Conservation (phyloP, 345 rosid genomes). For the Citrus trifoliata region DNA sequence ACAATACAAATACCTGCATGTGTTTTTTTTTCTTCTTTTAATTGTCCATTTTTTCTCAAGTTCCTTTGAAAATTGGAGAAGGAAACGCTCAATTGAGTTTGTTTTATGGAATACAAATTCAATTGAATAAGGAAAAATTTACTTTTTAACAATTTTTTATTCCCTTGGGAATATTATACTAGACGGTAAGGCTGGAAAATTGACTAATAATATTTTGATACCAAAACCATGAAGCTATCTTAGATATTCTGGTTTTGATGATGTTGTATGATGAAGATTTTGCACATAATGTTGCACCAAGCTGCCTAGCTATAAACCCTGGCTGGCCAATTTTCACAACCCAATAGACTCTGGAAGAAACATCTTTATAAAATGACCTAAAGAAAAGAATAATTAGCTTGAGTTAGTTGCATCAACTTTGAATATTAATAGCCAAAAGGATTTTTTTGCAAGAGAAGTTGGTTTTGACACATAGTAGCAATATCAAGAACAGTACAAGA, state of each 20-base stretch:
- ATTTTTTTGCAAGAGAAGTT: conserved; percentile 23
- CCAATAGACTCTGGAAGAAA: too few species aligned
- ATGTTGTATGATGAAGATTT: not conserved
- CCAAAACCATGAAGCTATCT: not conserved
- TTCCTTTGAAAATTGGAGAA: not conserved
- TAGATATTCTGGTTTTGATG: not conserved
- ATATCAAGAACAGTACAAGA: not conserved
- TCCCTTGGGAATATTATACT: not conserved
- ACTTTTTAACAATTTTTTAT: not conserved
- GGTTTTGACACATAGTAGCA: conserved; percentile 25
- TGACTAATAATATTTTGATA: not conserved
- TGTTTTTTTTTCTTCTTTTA: not conserved
- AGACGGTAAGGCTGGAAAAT: not conserved
- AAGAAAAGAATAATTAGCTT: conserved; percentile 13
- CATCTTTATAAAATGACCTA: not conserved
- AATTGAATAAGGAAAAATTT: not conserved
- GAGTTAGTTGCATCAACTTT: conserved; percentile 45
- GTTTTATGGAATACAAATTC: not conserved
- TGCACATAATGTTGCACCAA: not conserved
- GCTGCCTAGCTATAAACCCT: too few species aligned
- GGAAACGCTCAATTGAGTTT: not conserved
- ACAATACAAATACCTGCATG: not conserved
- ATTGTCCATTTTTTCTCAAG: not conserved
- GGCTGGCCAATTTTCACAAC: too few species aligned
- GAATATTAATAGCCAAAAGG: conserved; percentile 18